Evolutionary conservation across 1,284 basidiomycete species (phyloP), one percentile per base, ranked within the genome.

Genomic region (Stygiomarasmius scandens): DNA sequence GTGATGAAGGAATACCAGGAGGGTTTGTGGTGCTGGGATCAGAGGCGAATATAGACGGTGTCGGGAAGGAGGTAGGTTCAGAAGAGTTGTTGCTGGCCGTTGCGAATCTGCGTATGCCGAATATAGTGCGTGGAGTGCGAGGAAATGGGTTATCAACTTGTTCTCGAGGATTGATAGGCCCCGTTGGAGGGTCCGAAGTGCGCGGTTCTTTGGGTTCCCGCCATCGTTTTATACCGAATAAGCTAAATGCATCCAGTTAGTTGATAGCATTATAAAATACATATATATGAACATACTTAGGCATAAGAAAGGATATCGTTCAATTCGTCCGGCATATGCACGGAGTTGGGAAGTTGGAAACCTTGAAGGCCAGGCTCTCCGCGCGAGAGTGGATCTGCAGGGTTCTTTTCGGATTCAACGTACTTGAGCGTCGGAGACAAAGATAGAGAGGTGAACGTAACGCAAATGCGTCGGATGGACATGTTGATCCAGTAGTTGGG

Each of bases 381-480:
- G 32, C 68, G 62, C 51, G 67, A 75, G 49, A 74, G 63, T n/a
- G 72, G 70, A 55, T 76, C 72, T 2, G 72, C 70, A 8, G 65
- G 66, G 59, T 76, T 76, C 2, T 54, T 38, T 11, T 55, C 66
- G 2, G 72, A 74, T 1, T 51, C 25, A 12, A 76, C 59, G 49
- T 75, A 75, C 0, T 25, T 32, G 6, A 73, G 48, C 1, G 56
- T 47, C 8, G 72, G 56, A 0, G 52, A 52, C 14, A 76, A 58
- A 46, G 71, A 71, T 11, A 25, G 22, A 0, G 64, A 51, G 12
- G 59, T 48, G 5, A 71, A 60, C 20, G 68, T 55, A 4, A 53
- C 25, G 5, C 61, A 56, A 0, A 68, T 64, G 2, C 69, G 63
- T 11, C 69, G 65, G 22, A 78, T 65, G 19, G 66, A 68, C 0